Evolutionary conservation across 2,329 filamentous ascomycete genomes (phyloP).

Genomic region (Colletotrichum simmondsii): DNA sequence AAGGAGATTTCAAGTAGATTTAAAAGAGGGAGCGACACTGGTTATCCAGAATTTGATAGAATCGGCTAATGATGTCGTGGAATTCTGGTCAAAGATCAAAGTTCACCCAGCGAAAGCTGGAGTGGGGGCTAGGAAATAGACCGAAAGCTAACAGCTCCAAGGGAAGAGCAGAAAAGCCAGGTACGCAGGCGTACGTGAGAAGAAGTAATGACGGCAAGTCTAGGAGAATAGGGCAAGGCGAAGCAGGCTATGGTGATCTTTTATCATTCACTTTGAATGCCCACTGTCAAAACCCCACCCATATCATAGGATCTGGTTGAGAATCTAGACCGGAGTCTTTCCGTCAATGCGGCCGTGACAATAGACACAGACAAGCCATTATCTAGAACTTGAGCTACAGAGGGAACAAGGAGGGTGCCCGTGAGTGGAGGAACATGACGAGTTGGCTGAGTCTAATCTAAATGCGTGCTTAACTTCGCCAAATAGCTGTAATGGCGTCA

Average conservation of each 20-base stretch:
- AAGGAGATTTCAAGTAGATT: not conserved
- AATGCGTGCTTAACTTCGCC: constrained; percentile 12
- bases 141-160: not conserved
- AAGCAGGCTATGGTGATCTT: constrained; percentile 11
- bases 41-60: not conserved
- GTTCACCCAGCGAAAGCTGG: not conserved
- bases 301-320: not conserved
- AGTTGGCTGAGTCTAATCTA: constrained; percentile 20
- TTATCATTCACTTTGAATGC: not conserved
- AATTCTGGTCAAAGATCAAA: not conserved
- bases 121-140: not conserved
- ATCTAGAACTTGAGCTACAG: not conserved
- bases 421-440: constrained; percentile 20
- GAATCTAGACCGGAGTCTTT: not conserved
- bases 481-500: not conserved
- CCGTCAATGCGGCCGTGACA: constrained; percentile 5
- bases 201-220: not conserved
- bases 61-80: not conserved
- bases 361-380: not conserved
- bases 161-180: not conserved
- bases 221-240: not conserved
- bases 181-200: not conserved
- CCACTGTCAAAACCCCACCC: not conserved
- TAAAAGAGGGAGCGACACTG: not conserved
- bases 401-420: constrained; percentile 1